Evolutionary conservation across 352 stramenopile species (phyloP).

Genomic region (Aphanomyces cochlioides): DNA sequence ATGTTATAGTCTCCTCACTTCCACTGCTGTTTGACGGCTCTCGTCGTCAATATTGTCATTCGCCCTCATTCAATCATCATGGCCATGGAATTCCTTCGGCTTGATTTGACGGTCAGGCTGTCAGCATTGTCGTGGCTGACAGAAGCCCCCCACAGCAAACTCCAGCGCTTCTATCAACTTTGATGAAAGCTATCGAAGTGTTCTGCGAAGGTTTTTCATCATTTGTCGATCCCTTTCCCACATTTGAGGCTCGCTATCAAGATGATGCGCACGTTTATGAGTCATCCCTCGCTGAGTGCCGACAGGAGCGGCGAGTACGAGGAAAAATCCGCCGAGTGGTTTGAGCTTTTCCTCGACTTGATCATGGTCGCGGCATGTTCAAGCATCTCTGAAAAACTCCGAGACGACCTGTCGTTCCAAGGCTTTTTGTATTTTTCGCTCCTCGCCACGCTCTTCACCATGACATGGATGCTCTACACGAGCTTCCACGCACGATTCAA

Average conservation of each 20-base stretch:
- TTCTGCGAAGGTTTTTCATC: background rate
- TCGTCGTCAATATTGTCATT: background rate
- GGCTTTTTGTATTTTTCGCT: slow-evolving; percentile 11
- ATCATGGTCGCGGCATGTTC: slow-evolving; percentile 27
- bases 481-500: slow-evolving; percentile 26
- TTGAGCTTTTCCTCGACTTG: slow-evolving; percentile 31
- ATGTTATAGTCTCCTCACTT: background rate
- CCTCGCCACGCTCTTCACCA: slow-evolving; percentile 11
- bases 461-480: slow-evolving; percentile 16
- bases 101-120: too few relatives aligned
- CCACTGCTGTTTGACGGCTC: background rate
- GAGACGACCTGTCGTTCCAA: slow-evolving; percentile 17
- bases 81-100: too few relatives aligned
- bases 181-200: background rate
- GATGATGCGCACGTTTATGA: slow-evolving; percentile 27
- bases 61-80: too few relatives aligned
- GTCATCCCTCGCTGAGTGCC: slow-evolving; percentile 13
- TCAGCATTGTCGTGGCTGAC: too few relatives aligned
- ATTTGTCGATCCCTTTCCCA: background rate
- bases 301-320: slow-evolving; percentile 30
- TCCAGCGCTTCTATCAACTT: background rate
- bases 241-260: background rate
- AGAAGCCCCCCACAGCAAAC: too few relatives aligned
- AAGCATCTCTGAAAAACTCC: slow-evolving; percentile 14
- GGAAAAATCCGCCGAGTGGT: slow-evolving; percentile 27